Percentiles rank a stretch among this genome's conserved stretches.
Evolutionary conservation across 2,329 filamentous ascomycete species (phyloP).

Genomic region (Penicillium sp.): DNA sequence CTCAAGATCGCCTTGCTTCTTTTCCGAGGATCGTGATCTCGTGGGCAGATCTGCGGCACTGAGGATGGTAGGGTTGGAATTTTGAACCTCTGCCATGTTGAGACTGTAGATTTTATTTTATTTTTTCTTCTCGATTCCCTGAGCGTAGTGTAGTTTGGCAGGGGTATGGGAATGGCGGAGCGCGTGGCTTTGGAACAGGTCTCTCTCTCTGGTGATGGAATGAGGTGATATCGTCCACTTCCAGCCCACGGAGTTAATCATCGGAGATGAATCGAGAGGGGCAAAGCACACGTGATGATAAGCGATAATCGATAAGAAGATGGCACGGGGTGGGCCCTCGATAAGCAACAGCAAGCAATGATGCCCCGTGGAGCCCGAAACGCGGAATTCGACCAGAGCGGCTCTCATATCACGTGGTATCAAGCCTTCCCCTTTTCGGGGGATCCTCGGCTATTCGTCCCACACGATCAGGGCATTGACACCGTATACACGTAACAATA

Average conservation of each 20-base stretch:
- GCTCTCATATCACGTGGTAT: constrained; percentile 7
- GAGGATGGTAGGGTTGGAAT: constrained; percentile 85
- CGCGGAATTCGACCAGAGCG: no score
- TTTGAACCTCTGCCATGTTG: constrained; percentile 33
- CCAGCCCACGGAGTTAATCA: not conserved
- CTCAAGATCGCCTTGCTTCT: constrained; percentile 27
- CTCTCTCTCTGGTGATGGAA: not conserved
- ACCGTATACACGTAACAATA: no score
- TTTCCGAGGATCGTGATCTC: constrained; percentile 49
- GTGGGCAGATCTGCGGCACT: constrained; percentile 84
- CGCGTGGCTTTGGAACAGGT: not conserved
- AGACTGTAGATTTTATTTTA: not conserved
- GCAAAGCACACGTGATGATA: constrained; percentile 2
- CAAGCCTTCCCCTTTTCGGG: not conserved
- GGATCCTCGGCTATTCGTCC: constrained; percentile 5
- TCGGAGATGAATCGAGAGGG: not conserved
- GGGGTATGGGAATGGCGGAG: not conserved
- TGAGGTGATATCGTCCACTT: no score
- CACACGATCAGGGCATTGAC: no score
- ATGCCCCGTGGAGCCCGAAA: no score
- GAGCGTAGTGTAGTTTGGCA: not conserved
- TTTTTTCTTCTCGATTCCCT: not conserved
- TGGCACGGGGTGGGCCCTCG: not conserved
- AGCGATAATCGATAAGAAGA: not conserved
- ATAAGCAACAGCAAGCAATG: not conserved